Conservation (phyloP, 352 stramenopile genomes). For the Phytopythium mirpurense region DNA sequence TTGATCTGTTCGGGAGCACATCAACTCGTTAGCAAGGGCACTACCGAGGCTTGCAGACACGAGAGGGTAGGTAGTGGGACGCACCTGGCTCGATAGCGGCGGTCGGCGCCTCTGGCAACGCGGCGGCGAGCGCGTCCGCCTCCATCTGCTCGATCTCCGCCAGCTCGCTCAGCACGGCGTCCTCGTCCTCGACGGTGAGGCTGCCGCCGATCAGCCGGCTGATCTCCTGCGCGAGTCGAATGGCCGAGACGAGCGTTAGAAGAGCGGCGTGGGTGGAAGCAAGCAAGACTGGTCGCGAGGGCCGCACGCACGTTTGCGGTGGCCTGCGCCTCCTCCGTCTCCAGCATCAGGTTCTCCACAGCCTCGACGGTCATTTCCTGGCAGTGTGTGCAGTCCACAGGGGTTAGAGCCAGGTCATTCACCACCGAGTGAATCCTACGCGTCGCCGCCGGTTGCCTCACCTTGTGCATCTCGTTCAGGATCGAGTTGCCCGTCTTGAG, state of each 20-base stretch:
- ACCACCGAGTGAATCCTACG: no score
- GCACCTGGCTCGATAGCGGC: conserved; percentile 37
- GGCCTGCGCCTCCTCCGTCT: conserved; percentile 82
- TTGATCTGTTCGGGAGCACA: not conserved
- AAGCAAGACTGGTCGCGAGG: no score
- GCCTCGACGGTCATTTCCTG: conserved; percentile 86
- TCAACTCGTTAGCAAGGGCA: not conserved
- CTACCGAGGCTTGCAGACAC: no score
- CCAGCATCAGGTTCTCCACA: conserved; percentile 85
- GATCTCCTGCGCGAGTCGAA: conserved; percentile 59
- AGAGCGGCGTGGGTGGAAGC: no score
- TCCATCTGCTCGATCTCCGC: conserved; percentile 81
- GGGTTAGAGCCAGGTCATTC: not conserved
- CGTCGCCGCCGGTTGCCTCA: conserved; percentile 7
- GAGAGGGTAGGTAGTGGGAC: not conserved
- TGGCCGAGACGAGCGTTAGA: not conserved
- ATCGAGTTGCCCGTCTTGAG: conserved; percentile 86
- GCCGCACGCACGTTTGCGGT: conserved; percentile 51
- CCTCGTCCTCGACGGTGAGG: conserved; percentile 80
- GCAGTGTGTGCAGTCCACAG: not conserved
- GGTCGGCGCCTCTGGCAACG: conserved; percentile 58
- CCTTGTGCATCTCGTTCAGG: conserved; percentile 85
- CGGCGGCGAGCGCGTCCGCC: conserved; percentile 37
- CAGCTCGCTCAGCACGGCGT: conserved; percentile 78
- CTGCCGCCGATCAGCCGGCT: conserved; percentile 72